Evolutionary conservation across 2,329 filamentous ascomycete genomes (phyloP), one percentile per base, ranked within the genome.

Genomic region (Aspergillus ochraceoroseus): DNA sequence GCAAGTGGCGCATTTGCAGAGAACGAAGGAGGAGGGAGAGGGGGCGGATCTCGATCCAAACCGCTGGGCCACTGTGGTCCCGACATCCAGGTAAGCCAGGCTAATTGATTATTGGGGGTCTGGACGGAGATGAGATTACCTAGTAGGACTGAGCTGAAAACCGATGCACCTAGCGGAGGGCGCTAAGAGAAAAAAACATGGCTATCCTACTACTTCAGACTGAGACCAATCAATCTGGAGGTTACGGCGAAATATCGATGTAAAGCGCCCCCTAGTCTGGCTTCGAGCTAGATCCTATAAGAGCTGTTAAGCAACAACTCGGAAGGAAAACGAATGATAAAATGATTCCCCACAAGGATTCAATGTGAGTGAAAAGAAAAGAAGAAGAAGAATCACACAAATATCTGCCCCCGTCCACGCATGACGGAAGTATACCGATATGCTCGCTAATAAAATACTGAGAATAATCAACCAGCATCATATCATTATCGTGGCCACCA

Each of bases 1-100:
- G 45, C 33, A 43, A 46, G 51, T 51, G 49, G 52, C 51, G 45
- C 45, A 44, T 48, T 37, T 15, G 23, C 26, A 27, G 27, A 42
- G 26, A 38, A 43, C 32, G 33, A 30, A 34, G 29, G 30, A 38
- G 26, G 44, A 41, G 32, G 22, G 38, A 38, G 44, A 41, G 32
- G 22, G 38, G 41, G 43, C 39, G 38, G 49, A 49, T 47, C 48
- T 35, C 31, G 51, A 50, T 41, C 53, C 53, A 46, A 47, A 49
- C 48, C 22, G 42, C 46, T 54, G 52, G 52, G n/a, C n/a, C n/a
- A n/a, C n/a, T n/a, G n/a, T n/a, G n/a, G 49, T 49, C 53, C 52
- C 52, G 46, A 38, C 46, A 52, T 39, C 49, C 51, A 49, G 51
- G 53, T 49, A 47, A 44, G 32, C 44, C 47, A 44, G 44, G 49